Base-by-base conservation (phyloP, 2,329 filamentous ascomycete species). In the Aureobasidium sp. region DNA sequence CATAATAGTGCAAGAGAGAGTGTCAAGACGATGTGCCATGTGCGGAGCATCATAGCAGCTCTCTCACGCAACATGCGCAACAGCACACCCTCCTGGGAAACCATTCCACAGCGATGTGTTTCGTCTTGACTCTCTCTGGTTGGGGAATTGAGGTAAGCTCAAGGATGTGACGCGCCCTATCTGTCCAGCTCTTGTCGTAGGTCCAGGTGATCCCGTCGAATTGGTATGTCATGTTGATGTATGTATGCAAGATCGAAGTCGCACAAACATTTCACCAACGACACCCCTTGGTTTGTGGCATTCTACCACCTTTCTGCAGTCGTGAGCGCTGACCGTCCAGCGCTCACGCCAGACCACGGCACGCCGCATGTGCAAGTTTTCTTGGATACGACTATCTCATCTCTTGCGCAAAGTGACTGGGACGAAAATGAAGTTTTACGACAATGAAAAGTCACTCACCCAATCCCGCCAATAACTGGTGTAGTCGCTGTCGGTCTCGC, bases 381-480 rank as follows among this genome's bases (percentile, higher is more conserved):
- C 36, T 23, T 23, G 52, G 29, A 34, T 17, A 44, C 20, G 41
- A 9, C 8, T 36, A 26, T 12, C 23, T 32, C 32, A 20, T 41
- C 39, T 32, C 41, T 46, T 48, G 41, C 34, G 27, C 46, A 44
- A 48, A 44, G 47, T 32, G 23, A 34, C 7, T 17, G 12, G 20
- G 23, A 48, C 1, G 8, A 52, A 37, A 55, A 7, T 5, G 27
- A 36, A 12, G 23, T 9, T 50, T 27, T 20, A 36, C 12, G 15
- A 48, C 12, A 57, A 56, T 10, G 36, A 51, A 1, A 50, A 32
- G 4, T 44, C 23, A 87, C 90, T 80, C 81, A 97, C 94, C 94
- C 94, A 99, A 79, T 99, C 94, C 75, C 93, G 84, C 94, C 94
- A 99, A 77, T 97, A 99, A 78, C 91, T 97, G 53, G 94, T 97